Conservation (phyloP, 2,329 filamentous ascomycete species). For the Pseudopyricularia cyperi region DNA sequence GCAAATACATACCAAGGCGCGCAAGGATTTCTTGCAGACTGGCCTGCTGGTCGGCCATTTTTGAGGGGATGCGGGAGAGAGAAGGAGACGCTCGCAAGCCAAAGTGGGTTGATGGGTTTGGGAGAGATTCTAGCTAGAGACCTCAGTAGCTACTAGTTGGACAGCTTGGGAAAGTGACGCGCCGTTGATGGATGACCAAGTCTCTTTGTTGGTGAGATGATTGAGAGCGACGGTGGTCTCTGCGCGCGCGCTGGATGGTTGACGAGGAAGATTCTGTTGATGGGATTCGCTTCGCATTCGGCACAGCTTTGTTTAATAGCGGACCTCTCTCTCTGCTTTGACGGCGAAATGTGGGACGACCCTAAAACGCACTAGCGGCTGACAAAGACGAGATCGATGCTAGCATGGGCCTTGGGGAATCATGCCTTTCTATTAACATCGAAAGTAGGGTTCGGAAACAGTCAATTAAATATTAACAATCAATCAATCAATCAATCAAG, state of each 20-base stretch:
- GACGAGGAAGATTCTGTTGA: no score
- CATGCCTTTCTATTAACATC: no score
- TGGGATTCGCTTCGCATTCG: no score
- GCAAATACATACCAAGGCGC: conserved; percentile 2
- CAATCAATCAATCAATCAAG: no score
- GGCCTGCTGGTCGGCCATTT: not conserved
- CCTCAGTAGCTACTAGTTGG: no score
- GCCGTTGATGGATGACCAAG: not conserved
- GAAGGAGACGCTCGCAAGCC: not conserved
- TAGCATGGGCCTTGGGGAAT: no score
- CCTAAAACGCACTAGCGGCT: not conserved
- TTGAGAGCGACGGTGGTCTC: not conserved
- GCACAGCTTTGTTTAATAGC: no score
- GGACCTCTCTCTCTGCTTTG: no score
- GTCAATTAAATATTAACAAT: no score
- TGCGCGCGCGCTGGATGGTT: no score
- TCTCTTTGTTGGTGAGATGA: not conserved
- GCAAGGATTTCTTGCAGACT: conserved; percentile 3
- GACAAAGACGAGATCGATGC: no score
- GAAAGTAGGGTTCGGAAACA: no score
- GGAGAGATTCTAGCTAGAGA: not conserved
- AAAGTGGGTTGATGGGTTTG: not conserved
- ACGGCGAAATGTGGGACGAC: not conserved
- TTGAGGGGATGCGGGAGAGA: not conserved
- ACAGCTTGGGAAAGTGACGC: not conserved